These are phyloP conservation scores for Aspergillus thermomutatus DNA, from an alignment of 2,329 filamentous ascomycete species.

Conservation along the genomic window DNA sequence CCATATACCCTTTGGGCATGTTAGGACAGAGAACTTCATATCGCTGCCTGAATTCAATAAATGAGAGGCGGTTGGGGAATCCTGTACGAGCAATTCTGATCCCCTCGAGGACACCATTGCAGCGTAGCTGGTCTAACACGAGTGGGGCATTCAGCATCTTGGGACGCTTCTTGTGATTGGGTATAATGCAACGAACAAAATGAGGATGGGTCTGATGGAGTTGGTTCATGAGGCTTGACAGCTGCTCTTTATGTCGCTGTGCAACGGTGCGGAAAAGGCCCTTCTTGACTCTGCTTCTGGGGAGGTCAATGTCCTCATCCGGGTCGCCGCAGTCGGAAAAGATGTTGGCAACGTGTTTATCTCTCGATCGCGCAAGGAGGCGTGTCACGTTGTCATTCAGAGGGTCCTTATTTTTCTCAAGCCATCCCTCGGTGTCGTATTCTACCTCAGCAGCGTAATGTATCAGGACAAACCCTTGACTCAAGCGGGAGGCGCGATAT, in stretches of 20 bases:
- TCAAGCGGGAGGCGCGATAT: slow-evolving; percentile 82
- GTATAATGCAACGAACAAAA: slow-evolving; percentile 95
- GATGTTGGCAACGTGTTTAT: slow-evolving; percentile 77
- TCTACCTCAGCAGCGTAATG: slow-evolving; percentile 98
- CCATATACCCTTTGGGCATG: slow-evolving; percentile 86
- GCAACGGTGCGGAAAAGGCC: slow-evolving; percentile 95
- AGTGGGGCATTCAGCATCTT: slow-evolving; percentile 89
- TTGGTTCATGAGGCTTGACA: slow-evolving; percentile 93
- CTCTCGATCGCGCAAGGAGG: slow-evolving; percentile 74
- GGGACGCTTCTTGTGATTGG: slow-evolving; percentile 94
- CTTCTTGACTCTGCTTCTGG: slow-evolving; percentile 84
- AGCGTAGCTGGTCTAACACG: slow-evolving; percentile 95
- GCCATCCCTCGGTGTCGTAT: slow-evolving; percentile 90
- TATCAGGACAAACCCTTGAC: slow-evolving; percentile 90
- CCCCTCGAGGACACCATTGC: slow-evolving; percentile 98
- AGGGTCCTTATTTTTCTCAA: slow-evolving; percentile 99
- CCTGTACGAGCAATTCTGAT: slow-evolving; percentile 96
- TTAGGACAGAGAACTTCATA: slow-evolving; percentile 90
- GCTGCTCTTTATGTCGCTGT: slow-evolving; percentile 94
- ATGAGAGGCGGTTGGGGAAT: slow-evolving; percentile 89
- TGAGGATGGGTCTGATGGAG: slow-evolving; percentile 95
- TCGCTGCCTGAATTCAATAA: slow-evolving; percentile 89
- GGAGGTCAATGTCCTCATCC: slow-evolving; percentile 68
- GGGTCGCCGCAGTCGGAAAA: slow-evolving; percentile 84
- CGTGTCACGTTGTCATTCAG: slow-evolving; percentile 95